These are phyloP conservation scores for Collybia sordida DNA, from an alignment of 768 basidiomycete genomes.

Conservation along the genomic window DNA sequence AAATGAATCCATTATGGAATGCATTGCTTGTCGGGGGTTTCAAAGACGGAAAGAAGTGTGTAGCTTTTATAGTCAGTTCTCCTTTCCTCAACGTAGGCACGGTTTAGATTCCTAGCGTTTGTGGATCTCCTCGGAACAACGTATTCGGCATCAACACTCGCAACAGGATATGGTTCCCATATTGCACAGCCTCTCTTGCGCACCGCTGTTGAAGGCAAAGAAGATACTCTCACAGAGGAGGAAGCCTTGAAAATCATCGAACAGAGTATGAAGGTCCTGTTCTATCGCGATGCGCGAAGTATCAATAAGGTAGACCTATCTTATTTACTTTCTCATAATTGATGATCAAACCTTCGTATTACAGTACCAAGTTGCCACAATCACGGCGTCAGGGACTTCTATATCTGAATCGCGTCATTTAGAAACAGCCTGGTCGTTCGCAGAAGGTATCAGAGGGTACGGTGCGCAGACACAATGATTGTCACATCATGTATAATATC, in stretches of 20 bases:
- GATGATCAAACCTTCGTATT: background rate
- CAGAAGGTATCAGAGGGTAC: constrained; percentile 89
- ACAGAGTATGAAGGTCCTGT: constrained; percentile 89
- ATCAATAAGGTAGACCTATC: constrained; percentile 77
- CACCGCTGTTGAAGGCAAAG: constrained; percentile 83
- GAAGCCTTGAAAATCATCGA: constrained; percentile 79
- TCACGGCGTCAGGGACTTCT: constrained; percentile 71
- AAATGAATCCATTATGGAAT: constrained; percentile 96
- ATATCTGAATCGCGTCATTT: constrained; percentile 79
- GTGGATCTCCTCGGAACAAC: constrained; percentile 98
- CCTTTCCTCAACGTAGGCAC: background rate
- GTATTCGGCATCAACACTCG: constrained; percentile 88
- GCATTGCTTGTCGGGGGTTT: constrained; percentile 89
- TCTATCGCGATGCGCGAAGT: constrained; percentile 94
- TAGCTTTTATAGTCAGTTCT: background rate
- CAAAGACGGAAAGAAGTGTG: constrained; percentile 79
- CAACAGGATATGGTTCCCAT: constrained; percentile 92
- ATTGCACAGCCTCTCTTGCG: constrained; percentile 93
- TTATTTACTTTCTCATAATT: background rate
- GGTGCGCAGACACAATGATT: constrained; percentile 85
- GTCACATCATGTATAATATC: constrained; percentile 10
- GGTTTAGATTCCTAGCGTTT: constrained; percentile 80
- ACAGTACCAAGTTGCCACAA: constrained; percentile 93
- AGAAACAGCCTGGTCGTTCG: constrained; percentile 88
- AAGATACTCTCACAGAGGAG: constrained; percentile 72